These are phyloP conservation scores for Salvia splendens DNA, from an alignment of 257 asterid species.

Conservation along the genomic window DNA sequence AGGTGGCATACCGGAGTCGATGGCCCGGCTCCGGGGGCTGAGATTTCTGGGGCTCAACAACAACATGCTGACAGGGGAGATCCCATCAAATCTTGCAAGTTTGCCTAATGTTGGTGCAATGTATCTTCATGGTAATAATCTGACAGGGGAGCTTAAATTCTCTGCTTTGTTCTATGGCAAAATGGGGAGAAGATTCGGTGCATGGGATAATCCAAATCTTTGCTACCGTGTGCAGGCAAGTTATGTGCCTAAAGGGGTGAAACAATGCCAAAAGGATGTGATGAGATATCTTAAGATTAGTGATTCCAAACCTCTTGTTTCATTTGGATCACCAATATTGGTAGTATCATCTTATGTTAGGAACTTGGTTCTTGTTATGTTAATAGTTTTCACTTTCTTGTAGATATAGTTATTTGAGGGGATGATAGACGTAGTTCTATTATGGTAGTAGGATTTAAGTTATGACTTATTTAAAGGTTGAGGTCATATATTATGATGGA, in stretches of 20 bases:
- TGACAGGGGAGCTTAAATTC: conserved; percentile 79
- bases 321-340: conserved; percentile 36
- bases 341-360: conserved; percentile 3
- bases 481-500: no score
- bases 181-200: conserved; percentile 50
- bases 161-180: conserved; percentile 60
- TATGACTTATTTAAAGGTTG: no score
- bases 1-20: conserved; percentile 75
- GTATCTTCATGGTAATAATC: conserved; percentile 76
- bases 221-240: conserved; percentile 48
- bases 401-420: background rate
- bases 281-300: conserved; percentile 31
- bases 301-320: conserved; percentile 28
- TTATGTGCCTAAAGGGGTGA: conserved; percentile 67
- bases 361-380: conserved; percentile 31
- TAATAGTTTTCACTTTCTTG: conserved; percentile 23
- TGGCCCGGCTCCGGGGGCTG: conserved; percentile 46
- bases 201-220: conserved; percentile 33
- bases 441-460: no score
- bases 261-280: conserved; percentile 49
- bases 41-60: conserved; percentile 78
- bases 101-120: conserved; percentile 66
- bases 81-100: conserved; percentile 36
- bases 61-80: conserved; percentile 48
- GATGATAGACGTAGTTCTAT: no score